Evolutionary conservation across 805 yeast species (phyloP).

Genomic region (Lipomyces chichibuensis): DNA sequence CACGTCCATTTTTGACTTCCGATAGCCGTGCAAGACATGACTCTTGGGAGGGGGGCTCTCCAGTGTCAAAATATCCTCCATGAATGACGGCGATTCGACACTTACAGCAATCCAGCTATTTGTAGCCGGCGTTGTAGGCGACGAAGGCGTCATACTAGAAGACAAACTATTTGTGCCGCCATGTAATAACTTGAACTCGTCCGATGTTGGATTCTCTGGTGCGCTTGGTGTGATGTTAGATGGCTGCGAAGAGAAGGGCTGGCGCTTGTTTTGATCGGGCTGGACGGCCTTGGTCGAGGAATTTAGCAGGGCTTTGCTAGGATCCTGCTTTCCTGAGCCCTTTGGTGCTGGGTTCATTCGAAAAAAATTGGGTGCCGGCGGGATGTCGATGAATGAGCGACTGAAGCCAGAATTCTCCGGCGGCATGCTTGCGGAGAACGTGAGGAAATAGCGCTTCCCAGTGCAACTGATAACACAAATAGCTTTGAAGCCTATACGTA

Average conservation of each 20-base stretch:
- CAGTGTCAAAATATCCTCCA: conserved; percentile 11
- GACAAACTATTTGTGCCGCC: neutral
- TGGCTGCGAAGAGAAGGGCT: neutral
- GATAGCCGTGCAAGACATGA: neutral
- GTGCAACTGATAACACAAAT: neutral
- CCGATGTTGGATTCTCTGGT: neutral
- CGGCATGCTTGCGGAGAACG: neutral
- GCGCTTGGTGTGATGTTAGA: neutral
- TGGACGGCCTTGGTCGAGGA: neutral
- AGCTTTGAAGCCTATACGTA: neutral
- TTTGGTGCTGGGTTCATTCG: conserved; percentile 4
- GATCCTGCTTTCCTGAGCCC: neutral
- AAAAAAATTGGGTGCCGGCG: neutral
- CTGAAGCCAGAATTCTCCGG: conserved; percentile 3
- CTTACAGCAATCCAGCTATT: conserved; percentile 13
- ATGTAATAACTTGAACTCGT: conserved; percentile 1
- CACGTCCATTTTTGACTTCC: neutral
- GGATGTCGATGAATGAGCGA: neutral
- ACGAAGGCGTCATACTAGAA: neutral
- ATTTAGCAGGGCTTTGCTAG: neutral
- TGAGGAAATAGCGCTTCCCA: neutral
- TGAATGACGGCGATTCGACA: conserved; percentile 2
- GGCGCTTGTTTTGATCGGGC: neutral
- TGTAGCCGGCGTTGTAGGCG: conserved; percentile 4
- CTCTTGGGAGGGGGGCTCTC: conserved; percentile 4